Evolutionary conservation across 768 basidiomycete species (phyloP).

Genomic region (Phanerodontia chrysosporium): DNA sequence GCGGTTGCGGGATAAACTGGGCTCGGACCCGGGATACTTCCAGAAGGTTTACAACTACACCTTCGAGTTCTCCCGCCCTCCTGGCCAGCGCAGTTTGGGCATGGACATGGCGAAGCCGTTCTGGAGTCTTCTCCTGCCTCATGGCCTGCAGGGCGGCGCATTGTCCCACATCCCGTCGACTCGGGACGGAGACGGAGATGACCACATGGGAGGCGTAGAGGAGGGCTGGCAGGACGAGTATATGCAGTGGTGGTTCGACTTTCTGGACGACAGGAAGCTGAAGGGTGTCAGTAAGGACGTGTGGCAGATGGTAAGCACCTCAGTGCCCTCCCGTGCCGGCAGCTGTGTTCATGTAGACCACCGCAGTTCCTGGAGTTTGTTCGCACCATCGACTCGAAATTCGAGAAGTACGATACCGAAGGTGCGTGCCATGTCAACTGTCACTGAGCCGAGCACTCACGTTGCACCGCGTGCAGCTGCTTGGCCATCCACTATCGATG

Average conservation of each 20-base stretch:
- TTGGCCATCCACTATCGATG: conserved; percentile 86
- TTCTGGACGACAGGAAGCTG: conserved; percentile 54
- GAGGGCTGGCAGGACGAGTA: conserved; percentile 63
- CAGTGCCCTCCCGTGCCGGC: conserved; percentile 20
- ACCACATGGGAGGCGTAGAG: conserved; percentile 28
- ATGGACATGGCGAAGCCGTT: conserved; percentile 71
- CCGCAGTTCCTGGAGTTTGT: conserved; percentile 75
- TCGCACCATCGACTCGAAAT: conserved; percentile 66
- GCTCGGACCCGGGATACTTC: conserved; percentile 67
- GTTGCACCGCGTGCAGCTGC: conserved; percentile 44
- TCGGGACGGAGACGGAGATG: conserved; percentile 38
- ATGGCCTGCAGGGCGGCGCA: conserved; percentile 66
- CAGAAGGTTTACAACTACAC: conserved; percentile 73
- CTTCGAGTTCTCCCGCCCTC: conserved; percentile 72
- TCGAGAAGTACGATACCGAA: conserved; percentile 72
- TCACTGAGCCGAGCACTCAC: background rate
- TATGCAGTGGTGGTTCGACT: conserved; percentile 77
- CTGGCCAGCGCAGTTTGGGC: conserved; percentile 82
- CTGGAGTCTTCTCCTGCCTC: conserved; percentile 73
- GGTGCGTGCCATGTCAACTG: conserved; percentile 37
- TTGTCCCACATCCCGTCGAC: conserved; percentile 39
- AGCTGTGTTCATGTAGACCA: background rate
- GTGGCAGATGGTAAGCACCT: conserved; percentile 71
- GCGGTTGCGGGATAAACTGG: conserved; percentile 54
- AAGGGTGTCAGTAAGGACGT: conserved; percentile 87